phyloP scores from a whole-genome alignment of 345 rosid genomes.

The Lumnitzera racemosa region DNA sequence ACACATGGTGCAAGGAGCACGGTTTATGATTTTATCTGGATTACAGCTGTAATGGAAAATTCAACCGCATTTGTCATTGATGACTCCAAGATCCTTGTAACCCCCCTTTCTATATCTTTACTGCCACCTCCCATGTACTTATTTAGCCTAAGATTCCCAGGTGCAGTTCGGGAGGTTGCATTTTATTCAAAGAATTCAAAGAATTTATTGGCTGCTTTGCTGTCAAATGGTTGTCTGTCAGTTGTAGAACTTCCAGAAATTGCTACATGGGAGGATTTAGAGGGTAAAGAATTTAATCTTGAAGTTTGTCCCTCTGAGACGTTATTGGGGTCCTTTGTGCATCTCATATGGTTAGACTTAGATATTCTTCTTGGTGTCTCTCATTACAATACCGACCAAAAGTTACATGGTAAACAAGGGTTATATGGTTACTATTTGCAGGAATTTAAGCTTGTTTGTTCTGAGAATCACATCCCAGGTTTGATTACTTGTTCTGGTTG shows the following conservation, averaged over 20 bases:
- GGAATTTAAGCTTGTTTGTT: slow-evolving; percentile 67
- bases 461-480: slow-evolving; percentile 57
- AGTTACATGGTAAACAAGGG: slow-evolving; percentile 27
- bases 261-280: slow-evolving; percentile 71
- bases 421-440: slow-evolving; percentile 50
- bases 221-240: slow-evolving; percentile 69
- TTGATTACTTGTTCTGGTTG: slow-evolving; percentile 66
- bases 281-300: slow-evolving; percentile 55
- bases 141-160: slow-evolving; percentile 63
- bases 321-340: slow-evolving; percentile 49
- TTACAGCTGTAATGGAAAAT: slow-evolving; percentile 65
- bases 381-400: slow-evolving; percentile 30
- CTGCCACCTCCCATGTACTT: slow-evolving; percentile 88
- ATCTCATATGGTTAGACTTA: slow-evolving; percentile 71
- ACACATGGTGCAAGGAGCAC: slow-evolving; percentile 64
- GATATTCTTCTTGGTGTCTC: slow-evolving; percentile 72
- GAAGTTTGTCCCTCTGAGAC: slow-evolving; percentile 50
- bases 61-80: slow-evolving; percentile 82
- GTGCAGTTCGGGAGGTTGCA: slow-evolving; percentile 57
- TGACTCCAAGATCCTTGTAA: slow-evolving; percentile 62
- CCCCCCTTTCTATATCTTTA: slow-evolving; percentile 71
- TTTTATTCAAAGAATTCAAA: slow-evolving; percentile 51
- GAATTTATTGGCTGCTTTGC: slow-evolving; percentile 54
- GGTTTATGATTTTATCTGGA: slow-evolving; percentile 63
- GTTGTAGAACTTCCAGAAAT: slow-evolving; percentile 67